A percentile compares a stretch with the other conserved stretches of the same genome.
Conservation (phyloP, 2,329 filamentous ascomycete genomes). For the Graphiopsis chlorocephala region DNA sequence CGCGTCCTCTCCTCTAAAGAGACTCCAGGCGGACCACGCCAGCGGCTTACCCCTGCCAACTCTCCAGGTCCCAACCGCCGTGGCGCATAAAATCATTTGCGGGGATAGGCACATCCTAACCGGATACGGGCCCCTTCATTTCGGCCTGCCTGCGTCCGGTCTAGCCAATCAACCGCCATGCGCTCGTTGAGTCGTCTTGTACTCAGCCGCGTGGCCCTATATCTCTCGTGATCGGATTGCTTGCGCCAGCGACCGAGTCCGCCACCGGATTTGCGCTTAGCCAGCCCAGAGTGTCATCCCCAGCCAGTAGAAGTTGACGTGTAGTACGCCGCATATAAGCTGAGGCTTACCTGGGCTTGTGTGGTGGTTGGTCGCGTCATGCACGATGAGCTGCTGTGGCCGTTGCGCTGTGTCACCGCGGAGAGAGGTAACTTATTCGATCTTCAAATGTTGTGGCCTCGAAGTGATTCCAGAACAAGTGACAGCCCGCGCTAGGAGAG, state of each 20-base stretch:
- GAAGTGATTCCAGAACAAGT: neutral
- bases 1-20: neutral
- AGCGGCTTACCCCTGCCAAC: neutral
- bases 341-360: slow-evolving; percentile 4
- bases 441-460: neutral
- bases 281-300: neutral
- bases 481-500: neutral
- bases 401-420: neutral
- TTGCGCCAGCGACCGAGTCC: neutral
- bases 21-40: neutral
- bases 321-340: neutral
- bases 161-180: slow-evolving; percentile 1
- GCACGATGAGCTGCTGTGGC: slow-evolving; percentile 4
- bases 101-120: neutral
- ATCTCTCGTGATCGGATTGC: slow-evolving; percentile 6
- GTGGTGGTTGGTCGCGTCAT: slow-evolving; percentile 1
- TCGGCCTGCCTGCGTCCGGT: slow-evolving; percentile 1
- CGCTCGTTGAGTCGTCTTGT: neutral
- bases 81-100: neutral
- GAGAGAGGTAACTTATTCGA: neutral
- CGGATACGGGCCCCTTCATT: neutral
- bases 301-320: neutral
- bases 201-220: slow-evolving; percentile 13
- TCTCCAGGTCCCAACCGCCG: slow-evolving; percentile 13
- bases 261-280: neutral